Percentiles rank a stretch among this genome's conserved stretches.
These are phyloP conservation scores for Stagonosporopsis vannaccii DNA, from an alignment of 2,329 filamentous ascomycete species.

Conservation along the genomic window DNA sequence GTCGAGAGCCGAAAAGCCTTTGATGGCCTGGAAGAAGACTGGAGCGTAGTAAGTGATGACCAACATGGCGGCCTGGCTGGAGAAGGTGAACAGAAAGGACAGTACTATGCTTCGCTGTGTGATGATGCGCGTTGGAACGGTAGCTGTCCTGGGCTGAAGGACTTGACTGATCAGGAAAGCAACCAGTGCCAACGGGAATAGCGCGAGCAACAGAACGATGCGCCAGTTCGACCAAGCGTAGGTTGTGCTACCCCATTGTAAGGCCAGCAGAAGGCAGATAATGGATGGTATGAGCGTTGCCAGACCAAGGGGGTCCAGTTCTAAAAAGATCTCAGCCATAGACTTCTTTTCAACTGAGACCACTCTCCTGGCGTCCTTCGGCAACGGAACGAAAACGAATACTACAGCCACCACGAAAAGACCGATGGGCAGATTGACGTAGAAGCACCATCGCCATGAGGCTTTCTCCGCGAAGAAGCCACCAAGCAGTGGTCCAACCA, in stretches of 20 bases:
- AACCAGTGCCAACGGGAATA: constrained; percentile 32
- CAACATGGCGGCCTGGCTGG: constrained; percentile 8
- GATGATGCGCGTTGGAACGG: constrained; percentile 26
- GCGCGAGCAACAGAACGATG: constrained; percentile 53
- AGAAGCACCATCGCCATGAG: constrained; percentile 63
- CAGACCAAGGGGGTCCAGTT: constrained; percentile 42
- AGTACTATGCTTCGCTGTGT: constrained; percentile 22
- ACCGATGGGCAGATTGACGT: constrained; percentile 33
- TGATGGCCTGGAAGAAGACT: constrained; percentile 32
- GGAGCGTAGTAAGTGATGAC: constrained; percentile 25
- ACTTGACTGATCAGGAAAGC: constrained; percentile 47
- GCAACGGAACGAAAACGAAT: constrained; percentile 49
- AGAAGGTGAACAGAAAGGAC: constrained; percentile 15
- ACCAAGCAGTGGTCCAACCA: constrained; percentile 24
- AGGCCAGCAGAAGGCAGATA: constrained; percentile 38
- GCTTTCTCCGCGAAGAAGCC: constrained; percentile 62
- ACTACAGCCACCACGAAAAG: constrained; percentile 18
- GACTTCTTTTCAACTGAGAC: neutral
- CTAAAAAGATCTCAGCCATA: neutral
- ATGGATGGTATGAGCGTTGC: constrained; percentile 36
- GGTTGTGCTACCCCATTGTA: constrained; percentile 33
- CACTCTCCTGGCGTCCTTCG: neutral
- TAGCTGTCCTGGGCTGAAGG: constrained; percentile 20
- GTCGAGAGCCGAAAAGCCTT: constrained; percentile 16
- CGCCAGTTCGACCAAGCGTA: constrained; percentile 51